phyloP scores from a whole-genome alignment of 768 basidiomycete genomes.

The Hericium erinaceus region DNA sequence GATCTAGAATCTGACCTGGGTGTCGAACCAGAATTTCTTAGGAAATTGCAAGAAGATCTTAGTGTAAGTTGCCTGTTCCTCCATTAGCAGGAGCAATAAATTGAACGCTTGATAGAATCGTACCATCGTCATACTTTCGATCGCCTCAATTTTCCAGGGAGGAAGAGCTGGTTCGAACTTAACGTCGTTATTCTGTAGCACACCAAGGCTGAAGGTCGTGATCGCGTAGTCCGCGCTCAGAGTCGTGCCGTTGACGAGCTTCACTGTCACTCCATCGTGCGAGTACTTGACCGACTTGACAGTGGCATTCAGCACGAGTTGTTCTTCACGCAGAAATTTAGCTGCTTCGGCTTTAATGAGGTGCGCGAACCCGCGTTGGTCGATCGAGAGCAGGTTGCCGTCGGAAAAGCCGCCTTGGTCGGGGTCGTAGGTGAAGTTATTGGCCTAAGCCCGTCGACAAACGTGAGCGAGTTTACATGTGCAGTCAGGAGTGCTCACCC shows the following conservation, averaged over 20 bases:
- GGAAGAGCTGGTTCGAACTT: conserved; percentile 46
- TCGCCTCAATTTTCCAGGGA: conserved; percentile 54
- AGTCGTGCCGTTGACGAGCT: conserved; percentile 13
- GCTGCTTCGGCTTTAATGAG: conserved; percentile 47
- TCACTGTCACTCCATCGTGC: conserved; percentile 33
- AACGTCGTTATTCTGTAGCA: conserved; percentile 47
- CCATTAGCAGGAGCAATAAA: not conserved
- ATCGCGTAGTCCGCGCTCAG: conserved; percentile 20
- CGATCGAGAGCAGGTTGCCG: conserved; percentile 41
- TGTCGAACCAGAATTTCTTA: conserved; percentile 50
- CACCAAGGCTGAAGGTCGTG: conserved; percentile 45
- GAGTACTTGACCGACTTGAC: conserved; percentile 38
- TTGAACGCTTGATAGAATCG: not conserved
- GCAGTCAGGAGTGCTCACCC: conserved; percentile 28
- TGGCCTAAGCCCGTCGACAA: conserved; percentile 29
- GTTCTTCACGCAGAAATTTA: conserved; percentile 36
- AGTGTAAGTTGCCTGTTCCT: conserved; percentile 41
- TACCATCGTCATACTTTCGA: conserved; percentile 54
- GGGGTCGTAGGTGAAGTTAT: conserved; percentile 48
- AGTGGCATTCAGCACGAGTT: conserved; percentile 39
- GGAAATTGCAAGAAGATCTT: conserved; percentile 62
- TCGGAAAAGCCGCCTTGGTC: conserved; percentile 49
- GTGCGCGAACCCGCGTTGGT: conserved; percentile 52
- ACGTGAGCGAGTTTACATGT: not conserved
- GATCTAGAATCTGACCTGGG: conserved; percentile 24